These are phyloP conservation scores for Solanum phureja DNA, from an alignment of 257 asterid species.

Conservation along the genomic window DNA sequence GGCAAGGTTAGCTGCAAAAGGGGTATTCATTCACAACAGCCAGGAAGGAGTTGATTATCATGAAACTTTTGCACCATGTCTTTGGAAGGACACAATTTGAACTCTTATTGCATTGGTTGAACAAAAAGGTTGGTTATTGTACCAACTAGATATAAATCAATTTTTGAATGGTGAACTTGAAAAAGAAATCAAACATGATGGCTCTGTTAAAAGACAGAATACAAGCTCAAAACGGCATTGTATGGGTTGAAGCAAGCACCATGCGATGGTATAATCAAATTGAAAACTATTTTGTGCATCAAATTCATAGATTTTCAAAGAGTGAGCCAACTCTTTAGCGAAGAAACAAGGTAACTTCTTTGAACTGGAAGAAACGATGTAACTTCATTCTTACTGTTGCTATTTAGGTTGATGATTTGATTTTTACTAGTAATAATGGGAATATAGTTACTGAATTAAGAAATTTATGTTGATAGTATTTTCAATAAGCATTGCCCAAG, in stretches of 20 bases:
- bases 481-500: not conserved
- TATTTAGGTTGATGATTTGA: not conserved
- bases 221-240: not conserved
- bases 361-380: not conserved
- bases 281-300: not conserved
- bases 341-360: not conserved
- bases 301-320: not conserved
- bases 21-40: not conserved
- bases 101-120: not conserved
- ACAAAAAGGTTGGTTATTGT: not conserved
- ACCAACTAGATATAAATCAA: not conserved
- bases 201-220: not conserved
- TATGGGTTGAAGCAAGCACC: not conserved
- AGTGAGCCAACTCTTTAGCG: not conserved
- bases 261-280: not conserved
- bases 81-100: not conserved
- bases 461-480: not conserved
- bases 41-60: not conserved
- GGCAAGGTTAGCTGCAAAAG: not conserved
- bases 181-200: not conserved
- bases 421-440: not conserved
- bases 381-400: not conserved
- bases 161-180: not conserved
- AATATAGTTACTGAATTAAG: not conserved
- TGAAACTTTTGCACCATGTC: not conserved